A percentile compares a stretch with the other conserved stretches of the same genome.
Conservation (phyloP, 2,329 filamentous ascomycete genomes). For the Nemania sp. region DNA sequence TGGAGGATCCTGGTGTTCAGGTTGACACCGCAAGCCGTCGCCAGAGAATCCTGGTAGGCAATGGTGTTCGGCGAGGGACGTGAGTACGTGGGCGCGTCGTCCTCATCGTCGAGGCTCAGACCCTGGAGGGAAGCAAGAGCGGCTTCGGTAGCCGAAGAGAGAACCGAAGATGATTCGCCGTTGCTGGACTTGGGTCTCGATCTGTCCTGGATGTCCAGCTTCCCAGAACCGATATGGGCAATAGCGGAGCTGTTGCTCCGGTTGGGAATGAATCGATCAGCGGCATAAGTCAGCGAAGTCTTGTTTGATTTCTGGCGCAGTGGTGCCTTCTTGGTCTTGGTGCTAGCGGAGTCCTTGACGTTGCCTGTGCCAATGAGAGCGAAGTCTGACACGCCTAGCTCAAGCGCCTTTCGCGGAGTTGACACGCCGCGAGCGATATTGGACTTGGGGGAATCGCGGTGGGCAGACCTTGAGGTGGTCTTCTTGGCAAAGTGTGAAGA, state of each 20-base stretch:
- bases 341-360: constrained; percentile 59
- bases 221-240: constrained; percentile 77
- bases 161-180: constrained; percentile 73
- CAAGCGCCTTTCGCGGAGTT: constrained; percentile 80
- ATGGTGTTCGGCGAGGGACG: constrained; percentile 85
- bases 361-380: constrained; percentile 81
- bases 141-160: constrained; percentile 81
- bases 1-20: constrained; percentile 94
- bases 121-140: constrained; percentile 78
- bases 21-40: constrained; percentile 88
- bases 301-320: constrained; percentile 64
- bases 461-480: constrained; percentile 65
- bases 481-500: constrained; percentile 79
- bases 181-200: constrained; percentile 74
- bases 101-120: constrained; percentile 74
- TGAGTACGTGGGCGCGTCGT: constrained; percentile 70
- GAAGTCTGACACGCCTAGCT: constrained; percentile 92
- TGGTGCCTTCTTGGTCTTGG: constrained; percentile 59
- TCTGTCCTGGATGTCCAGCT: constrained; percentile 74
- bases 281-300: constrained; percentile 78
- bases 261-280: constrained; percentile 96
- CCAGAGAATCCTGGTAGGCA: constrained; percentile 90
- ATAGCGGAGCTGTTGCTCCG: constrained; percentile 87
- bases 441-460: constrained; percentile 91
- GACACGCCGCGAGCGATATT: constrained; percentile 80